Conservation (phyloP, 2,329 filamentous ascomycete genomes). For the Polychaeton citri region DNA sequence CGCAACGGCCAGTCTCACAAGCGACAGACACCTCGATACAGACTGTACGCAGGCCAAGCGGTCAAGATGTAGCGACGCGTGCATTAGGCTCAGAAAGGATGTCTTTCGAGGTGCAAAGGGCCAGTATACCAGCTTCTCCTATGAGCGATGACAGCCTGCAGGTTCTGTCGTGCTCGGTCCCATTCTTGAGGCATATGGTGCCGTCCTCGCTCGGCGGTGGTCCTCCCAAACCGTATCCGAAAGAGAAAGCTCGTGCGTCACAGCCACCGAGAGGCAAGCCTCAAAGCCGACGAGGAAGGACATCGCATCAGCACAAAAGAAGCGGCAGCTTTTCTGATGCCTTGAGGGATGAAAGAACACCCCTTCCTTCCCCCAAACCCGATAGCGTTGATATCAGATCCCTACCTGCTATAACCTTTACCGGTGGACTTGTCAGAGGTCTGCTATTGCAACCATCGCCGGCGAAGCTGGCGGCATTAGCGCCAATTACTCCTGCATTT, state of each 20-base stretch:
- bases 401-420: slow-evolving; percentile 52
- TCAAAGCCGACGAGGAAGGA: slow-evolving; percentile 2
- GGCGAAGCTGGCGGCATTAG: slow-evolving; percentile 53
- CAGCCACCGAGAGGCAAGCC: background rate
- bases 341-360: slow-evolving; percentile 52
- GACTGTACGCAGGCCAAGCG: background rate
- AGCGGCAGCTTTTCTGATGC: slow-evolving; percentile 84
- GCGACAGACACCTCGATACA: background rate
- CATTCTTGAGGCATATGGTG: slow-evolving; percentile 21
- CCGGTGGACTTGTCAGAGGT: slow-evolving; percentile 76
- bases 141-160: slow-evolving; percentile 41
- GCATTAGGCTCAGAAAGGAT: background rate
- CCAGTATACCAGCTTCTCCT: slow-evolving; percentile 29
- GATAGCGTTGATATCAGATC: slow-evolving; percentile 22
- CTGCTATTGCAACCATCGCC: slow-evolving; percentile 72
- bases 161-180: slow-evolving; percentile 47
- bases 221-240: background rate
- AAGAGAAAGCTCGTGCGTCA: background rate
- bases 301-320: slow-evolving; percentile 54
- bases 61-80: background rate
- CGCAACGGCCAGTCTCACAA: background rate
- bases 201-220: slow-evolving; percentile 1
- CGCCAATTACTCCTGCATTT: slow-evolving; percentile 37
- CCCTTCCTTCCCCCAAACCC: slow-evolving; percentile 34
- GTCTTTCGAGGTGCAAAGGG: slow-evolving; percentile 7